These are phyloP conservation scores for Protomyces pachydermus DNA, from an alignment of 1,139 yeast species.

Conservation along the genomic window DNA sequence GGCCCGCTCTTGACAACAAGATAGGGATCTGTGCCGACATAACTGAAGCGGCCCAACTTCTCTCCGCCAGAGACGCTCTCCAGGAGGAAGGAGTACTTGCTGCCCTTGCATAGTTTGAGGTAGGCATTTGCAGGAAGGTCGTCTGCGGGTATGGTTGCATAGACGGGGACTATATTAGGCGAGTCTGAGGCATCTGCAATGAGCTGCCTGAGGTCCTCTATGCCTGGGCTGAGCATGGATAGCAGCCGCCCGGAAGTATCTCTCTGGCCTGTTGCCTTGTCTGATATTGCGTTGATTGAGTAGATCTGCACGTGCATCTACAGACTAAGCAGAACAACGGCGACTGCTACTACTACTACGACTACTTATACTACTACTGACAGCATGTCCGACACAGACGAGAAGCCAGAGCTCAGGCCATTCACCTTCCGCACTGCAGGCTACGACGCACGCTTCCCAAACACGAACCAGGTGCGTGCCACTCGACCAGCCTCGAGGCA, in stretches of 20 bases:
- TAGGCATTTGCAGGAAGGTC: conserved; percentile 86
- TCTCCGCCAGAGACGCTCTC: conserved; percentile 90
- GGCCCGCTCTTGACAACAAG: conserved; percentile 75
- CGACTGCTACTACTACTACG: neutral
- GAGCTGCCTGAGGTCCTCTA: conserved; percentile 48
- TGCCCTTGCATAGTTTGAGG: conserved; percentile 53
- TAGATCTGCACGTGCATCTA: neutral
- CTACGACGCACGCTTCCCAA: conserved; percentile 28
- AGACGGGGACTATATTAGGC: conserved; percentile 72
- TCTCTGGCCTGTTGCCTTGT: no score
- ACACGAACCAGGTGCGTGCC: conserved; percentile 26
- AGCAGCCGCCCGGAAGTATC: no score
- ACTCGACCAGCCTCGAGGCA: neutral
- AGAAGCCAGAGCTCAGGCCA: conserved; percentile 14
- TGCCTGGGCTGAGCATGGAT: conserved; percentile 45
- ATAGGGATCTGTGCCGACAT: conserved; percentile 79
- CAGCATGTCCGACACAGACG: conserved; percentile 21
- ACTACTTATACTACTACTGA: no score
- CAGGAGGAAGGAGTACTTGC: conserved; percentile 69
- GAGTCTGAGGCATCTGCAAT: conserved; percentile 38
- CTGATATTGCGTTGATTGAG: no score
- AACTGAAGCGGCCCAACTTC: conserved; percentile 80
- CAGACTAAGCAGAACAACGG: neutral
- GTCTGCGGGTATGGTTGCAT: conserved; percentile 65
- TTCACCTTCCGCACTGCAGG: conserved; percentile 27